Conservation (phyloP, 495 filamentous ascomycete genomes). For the Penicillium ochrochloron region DNA sequence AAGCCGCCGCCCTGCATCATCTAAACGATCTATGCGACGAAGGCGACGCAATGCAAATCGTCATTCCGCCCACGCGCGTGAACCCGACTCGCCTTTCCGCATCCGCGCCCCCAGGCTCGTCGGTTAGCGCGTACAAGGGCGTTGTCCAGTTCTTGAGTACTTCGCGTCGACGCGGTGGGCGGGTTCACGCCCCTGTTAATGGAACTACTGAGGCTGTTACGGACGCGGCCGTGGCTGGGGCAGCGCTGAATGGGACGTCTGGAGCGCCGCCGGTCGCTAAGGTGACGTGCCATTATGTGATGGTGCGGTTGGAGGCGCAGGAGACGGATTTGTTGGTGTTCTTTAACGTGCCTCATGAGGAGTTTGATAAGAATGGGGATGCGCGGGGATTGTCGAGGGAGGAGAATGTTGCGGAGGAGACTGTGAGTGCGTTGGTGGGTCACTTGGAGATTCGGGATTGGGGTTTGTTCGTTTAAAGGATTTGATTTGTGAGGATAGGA, state of each 20-base stretch:
- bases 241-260: conserved; percentile 19
- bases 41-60: conserved; percentile 60
- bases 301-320: conserved; percentile 75
- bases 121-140: conserved; percentile 37
- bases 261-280: conserved; percentile 23
- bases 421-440: conserved; percentile 66
- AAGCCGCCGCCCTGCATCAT: conserved; percentile 71
- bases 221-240: conserved; percentile 23
- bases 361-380: conserved; percentile 57
- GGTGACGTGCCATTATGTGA: conserved; percentile 43
- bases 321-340: conserved; percentile 85
- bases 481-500: background rate
- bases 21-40: conserved; percentile 75
- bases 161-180: conserved; percentile 20
- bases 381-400: conserved; percentile 50
- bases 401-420: conserved; percentile 65
- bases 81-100: conserved; percentile 38
- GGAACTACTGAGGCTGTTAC: conserved; percentile 13
- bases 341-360: conserved; percentile 85
- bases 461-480: conserved; percentile 67
- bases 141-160: conserved; percentile 38
- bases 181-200: conserved; percentile 9
- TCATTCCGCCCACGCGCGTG: conserved; percentile 43
- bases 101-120: conserved; percentile 17
- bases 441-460: conserved; percentile 81